Base-by-base conservation (phyloP, 2,329 filamentous ascomycete genomes). In the Teratosphaeria viscida region DNA sequence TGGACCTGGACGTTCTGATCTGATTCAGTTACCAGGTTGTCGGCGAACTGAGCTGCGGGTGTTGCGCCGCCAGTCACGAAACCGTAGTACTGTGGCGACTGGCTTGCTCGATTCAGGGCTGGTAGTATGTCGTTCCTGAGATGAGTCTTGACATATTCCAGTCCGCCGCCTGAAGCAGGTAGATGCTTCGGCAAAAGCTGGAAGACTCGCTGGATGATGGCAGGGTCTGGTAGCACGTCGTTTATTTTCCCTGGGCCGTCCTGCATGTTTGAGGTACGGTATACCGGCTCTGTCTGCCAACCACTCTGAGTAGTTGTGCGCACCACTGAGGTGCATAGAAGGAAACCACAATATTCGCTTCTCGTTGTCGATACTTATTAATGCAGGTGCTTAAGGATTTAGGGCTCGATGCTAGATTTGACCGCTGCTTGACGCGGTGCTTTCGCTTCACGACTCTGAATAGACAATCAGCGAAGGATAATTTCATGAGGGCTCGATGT, bases 1-100 rank as follows among this genome's bases (percentile, higher is more conserved):
- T 96, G 91, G 0, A 95, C 89, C 60, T 86, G 82, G 4, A 91
- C 85, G 72, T 92, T 96, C 71, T 95, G 90, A 71, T 96, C 92
- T 62, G 87, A 82, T 8, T 83, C 81, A 5, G 86, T 86, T 62
- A 92, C 90, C n/a, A 96, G 75, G 64, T 90, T 88, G 72, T 96
- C 92, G 1, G 90, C 92, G 58, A 89, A 82, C 65, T 87, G 81
- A 35, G 91, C 91, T 27, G 90, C 84, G 5, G 90, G 89, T 0
- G 92, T 88, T 7, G 81, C 79, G 14, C 90, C 88, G 53, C 92
- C 92, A 0, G 87, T 95, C 5, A 96, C 88, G 71, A 96, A 96
- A 61, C 90, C 92, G 72, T 90, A 95, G 43, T 95, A 95, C 58
- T 85, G 83, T 11, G 84, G 74, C 52, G 82, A 84, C 52, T 82